Base-by-base conservation (phyloP, 2,329 filamentous ascomycete species). In the Colletotrichum shisoi region DNA sequence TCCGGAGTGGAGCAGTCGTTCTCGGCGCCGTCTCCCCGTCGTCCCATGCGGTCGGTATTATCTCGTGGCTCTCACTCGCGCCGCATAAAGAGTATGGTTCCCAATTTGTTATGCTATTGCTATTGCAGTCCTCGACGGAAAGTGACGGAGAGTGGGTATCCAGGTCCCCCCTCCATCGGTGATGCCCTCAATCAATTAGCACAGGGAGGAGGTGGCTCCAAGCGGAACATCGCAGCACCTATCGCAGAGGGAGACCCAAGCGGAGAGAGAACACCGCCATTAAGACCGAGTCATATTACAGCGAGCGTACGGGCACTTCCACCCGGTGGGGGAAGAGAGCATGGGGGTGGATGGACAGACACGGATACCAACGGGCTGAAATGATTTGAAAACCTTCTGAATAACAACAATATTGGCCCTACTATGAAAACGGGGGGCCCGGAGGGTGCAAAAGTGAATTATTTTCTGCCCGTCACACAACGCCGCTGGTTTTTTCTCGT, bases 211-310 rank as follows among this genome's bases (percentile, higher is more conserved):
- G 13, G 45, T 24, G 15, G 31, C 31, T 34, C 31, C 31, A 34
- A 31, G 46, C 46, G 31, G 27, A 24, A 9, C 15, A 48, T 9
- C 19, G 13, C 7, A 2, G 13, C 13, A 49, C 24, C 9, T 17
- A n/a, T 13, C 6, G 24, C 24, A 17, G 46, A 9, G 17, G 13
- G 24, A 34, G n/a, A 31, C 37, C 13, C 17, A 21, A 9, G 13
- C 11, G 31, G 49, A 19, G 31, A 13, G 31, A 5, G 31, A 19
- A 37, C 8, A 34, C 17, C 44, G 17, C 49, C 12, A 19, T 31
- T 8, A n/a, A 11, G 19, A 17, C n/a, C 49, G 49, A 52, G 49
- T 52, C 49, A 52, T 52, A 19, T 52, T 52, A 52, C 49, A 19
- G 49, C 49, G 49, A 52, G 49, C 27, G 17, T 52, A 37, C 34